Evolutionary conservation across 2,329 filamentous ascomycete genomes (phyloP), one percentile per base, ranked within the genome.

Genomic region (Exophiala bonariae): DNA sequence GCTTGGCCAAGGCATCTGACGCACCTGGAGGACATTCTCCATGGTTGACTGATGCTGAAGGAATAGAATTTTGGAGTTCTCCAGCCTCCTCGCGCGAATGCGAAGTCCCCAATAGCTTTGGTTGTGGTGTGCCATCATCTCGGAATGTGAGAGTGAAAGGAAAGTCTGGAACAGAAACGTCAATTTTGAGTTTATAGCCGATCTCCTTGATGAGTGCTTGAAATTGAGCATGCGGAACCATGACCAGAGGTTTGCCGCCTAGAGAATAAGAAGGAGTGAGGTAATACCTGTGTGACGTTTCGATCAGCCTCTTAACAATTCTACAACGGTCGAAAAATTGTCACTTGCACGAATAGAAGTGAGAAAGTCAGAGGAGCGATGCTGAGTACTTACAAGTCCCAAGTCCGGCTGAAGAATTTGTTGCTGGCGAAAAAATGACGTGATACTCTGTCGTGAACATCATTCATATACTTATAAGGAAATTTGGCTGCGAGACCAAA

Each of bases 321-420:
- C n/a, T n/a, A n/a, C n/a, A n/a, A n/a, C n/a, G n/a, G n/a, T n/a
- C n/a, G n/a, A n/a, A n/a, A n/a, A n/a, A n/a, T n/a, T n/a, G 16
- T 6, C 31, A 10, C 41, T 34, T 42, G 33, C 34, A 41, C 40
- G 13, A 42, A 31, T 20, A 16, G 13, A 34, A 18, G 14, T n/a
- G 7, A 20, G 35, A 13, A 35, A 41, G 47, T 16, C 3, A n/a
- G n/a, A n/a, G n/a, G n/a, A n/a, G n/a, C n/a, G n/a, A n/a, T n/a
- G n/a, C n/a, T n/a, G n/a, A n/a, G n/a, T n/a, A 75, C 84, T 76
- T 74, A 93, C 87, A 95, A 70, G 53, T 92, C 83, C 90, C 90
- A 96, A 9, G 71, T 61, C 49, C 81, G 76, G 2, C 72, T 67
- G 58, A 78, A 80, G 54, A 75, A 71, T 42, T 73, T 65, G 2